Base-by-base conservation (phyloP, 163 green algal species). In the Scenedesmus sp. region DNA sequence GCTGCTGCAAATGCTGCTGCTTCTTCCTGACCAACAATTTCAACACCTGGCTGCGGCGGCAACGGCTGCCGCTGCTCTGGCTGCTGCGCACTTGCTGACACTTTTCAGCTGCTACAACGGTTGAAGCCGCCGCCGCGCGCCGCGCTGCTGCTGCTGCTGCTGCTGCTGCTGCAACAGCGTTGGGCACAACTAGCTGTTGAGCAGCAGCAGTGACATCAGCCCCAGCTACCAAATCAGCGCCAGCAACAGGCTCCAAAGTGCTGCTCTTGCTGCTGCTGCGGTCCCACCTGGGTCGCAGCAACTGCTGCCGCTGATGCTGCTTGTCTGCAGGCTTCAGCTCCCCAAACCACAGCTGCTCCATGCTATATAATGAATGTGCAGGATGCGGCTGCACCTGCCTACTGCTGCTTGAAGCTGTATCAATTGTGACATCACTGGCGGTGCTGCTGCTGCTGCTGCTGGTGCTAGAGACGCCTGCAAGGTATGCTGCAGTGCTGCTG, bases 221-320 rank as follows among this genome's bases (percentile, higher is more conserved):
- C 24, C 44, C 44, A n/a, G 49, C 70, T 9, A 43, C 42, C 26
- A 65, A 44, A 65, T 40, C 81, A 61, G 18, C 42, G 16, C 42
- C 33, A 13, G 26, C 40, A 0, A 76, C 26, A 40, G 65, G 65
- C 30, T 76, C 65, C 2, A 30, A 30, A 6, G 65, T 81, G 35
- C 35, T 81, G 13, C 72, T 86, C 30, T 35, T 72, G 80, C 80
- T 72, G 46, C 80, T 86, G 80, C 80, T 86, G 46, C 30, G n/a
- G 33, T 13, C 16, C 16, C 35, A 33, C 35, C 35, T 26, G 33
- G 35, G 72, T 35, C 18, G 33, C 35, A 49, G 72, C 72, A 4
- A 46, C 72, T 70, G 80, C 46, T 72, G 80, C 80, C 44, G 80
- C 44, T 86, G 46, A 30, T 86, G 80, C 22, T 68, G 15, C n/a